Evolutionary conservation across 2,329 filamentous ascomycete species (phyloP), one percentile per base, ranked within the genome.

Genomic region (Cercospora beticola): DNA sequence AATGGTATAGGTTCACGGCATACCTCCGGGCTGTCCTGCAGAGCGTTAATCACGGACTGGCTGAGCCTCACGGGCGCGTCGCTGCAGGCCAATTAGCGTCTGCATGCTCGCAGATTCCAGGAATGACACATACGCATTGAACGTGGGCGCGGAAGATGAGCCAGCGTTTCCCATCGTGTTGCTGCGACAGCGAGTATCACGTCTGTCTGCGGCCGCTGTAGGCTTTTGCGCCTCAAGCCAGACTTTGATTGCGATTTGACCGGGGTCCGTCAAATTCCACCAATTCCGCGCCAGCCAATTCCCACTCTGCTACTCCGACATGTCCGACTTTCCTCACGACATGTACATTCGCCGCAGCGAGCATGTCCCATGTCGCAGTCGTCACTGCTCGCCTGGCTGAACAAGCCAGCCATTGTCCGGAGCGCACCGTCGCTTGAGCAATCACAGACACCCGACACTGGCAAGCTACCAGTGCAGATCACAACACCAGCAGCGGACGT

Each of bases 11-110:
- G 12, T 26, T 36, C 18, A 43, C 33, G 28, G 74, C 82, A 77
- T 86, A 97, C 94, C 88, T 97, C 93, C 75, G 90, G 87, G 83
- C 89, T 97, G 70, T 88, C 87, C 81, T 97, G 92, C 70, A 98
- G 86, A 70, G 90, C 89, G 77, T 97, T 90, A 76, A 96, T 86
- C 77, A 97, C 85, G 78, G 92, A 89, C 78, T 92, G 89, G 73
- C 93, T 97, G 81, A 97, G 90, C 74, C 86, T 85, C 71, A 90
- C 85, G 70, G 89, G 88, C 52, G 87, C 84, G 74, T 88, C 84
- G 76, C 86, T 89, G 71, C 30, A 49, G 43, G 68, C 73, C 59
- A 73, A 72, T 69, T 54, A 61, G 63, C n/a, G 18, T 40, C 36
- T 40, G 36, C 36, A n/a, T n/a, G 36, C 36, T 26, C 31, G 16